These are phyloP conservation scores for Coemansia sp. DNA, from an alignment of 192 early-diverging fungal species.

Conservation along the genomic window DNA sequence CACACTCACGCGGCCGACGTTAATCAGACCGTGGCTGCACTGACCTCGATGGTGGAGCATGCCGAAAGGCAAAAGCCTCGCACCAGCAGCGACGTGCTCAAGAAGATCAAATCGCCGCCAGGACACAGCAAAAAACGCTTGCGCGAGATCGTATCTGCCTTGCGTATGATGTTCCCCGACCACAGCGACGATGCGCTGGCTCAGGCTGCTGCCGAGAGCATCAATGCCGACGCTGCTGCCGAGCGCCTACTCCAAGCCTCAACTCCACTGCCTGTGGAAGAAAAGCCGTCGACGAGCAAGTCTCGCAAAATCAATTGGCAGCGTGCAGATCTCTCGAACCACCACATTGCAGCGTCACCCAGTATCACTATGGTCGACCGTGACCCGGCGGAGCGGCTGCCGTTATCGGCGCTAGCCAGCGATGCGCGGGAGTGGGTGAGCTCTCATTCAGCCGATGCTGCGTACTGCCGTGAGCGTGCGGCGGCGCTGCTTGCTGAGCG, in stretches of 20 bases:
- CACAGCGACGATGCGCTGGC: slow-evolving; percentile 13
- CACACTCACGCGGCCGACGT: slow-evolving; percentile 39
- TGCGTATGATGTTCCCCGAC: slow-evolving; percentile 35
- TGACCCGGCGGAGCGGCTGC: slow-evolving; percentile 27
- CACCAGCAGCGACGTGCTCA: background rate
- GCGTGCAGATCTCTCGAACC: slow-evolving; percentile 25
- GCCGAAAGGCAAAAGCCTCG: background rate
- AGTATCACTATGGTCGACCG: background rate
- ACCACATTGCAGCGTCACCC: slow-evolving; percentile 13
- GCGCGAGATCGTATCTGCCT: background rate
- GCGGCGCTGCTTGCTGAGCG: slow-evolving; percentile 21
- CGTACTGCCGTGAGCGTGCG: slow-evolving; percentile 34
- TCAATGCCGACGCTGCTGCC: slow-evolving; percentile 28
- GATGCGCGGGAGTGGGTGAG: slow-evolving; percentile 42
- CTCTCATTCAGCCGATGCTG: slow-evolving; percentile 26
- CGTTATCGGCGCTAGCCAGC: slow-evolving; percentile 30
- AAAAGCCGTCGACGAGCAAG: background rate
- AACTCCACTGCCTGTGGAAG: background rate
- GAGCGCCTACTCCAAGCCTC: slow-evolving; percentile 18
- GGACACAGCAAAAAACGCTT: background rate
- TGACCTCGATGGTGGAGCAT: slow-evolving; percentile 14
- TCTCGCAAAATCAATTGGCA: slow-evolving; percentile 26
- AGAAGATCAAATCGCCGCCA: background rate
- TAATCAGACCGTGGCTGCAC: slow-evolving; percentile 12
- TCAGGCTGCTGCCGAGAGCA: slow-evolving; percentile 14